phyloP scores from a whole-genome alignment of 495 filamentous ascomycete genomes.

The Xanthoparmelia taractica region DNA sequence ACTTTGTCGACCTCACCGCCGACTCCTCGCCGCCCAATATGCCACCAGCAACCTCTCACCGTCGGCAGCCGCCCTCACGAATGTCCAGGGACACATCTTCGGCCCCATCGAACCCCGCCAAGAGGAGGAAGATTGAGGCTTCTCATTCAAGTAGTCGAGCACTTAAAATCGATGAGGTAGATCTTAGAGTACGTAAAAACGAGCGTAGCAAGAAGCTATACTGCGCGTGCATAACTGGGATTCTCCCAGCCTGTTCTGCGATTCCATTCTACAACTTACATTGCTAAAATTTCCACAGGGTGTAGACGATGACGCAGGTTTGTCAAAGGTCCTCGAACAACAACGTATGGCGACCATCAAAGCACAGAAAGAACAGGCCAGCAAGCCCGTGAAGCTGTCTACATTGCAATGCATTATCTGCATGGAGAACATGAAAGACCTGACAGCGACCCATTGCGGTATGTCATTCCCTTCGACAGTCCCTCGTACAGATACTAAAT shows the following conservation, averaged over 20 bases:
- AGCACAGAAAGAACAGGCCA: constrained; percentile 45
- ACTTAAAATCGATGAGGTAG: constrained; percentile 44
- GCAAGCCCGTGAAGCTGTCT: constrained; percentile 47
- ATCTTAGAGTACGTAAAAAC: constrained; percentile 39
- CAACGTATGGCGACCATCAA: constrained; percentile 43
- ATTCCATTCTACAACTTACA: neutral
- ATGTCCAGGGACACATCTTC: constrained; percentile 27
- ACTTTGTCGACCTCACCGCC: constrained; percentile 32
- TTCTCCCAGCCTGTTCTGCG: neutral
- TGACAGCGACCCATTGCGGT: constrained; percentile 81
- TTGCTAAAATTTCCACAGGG: constrained; percentile 25
- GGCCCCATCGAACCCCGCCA: constrained; percentile 25
- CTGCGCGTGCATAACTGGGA: neutral
- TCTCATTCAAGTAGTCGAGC: constrained; percentile 5
- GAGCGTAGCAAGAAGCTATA: neutral
- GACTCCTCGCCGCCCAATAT: constrained; percentile 24
- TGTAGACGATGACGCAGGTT: constrained; percentile 40
- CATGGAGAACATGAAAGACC: constrained; percentile 65
- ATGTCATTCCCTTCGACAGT: constrained; percentile 33
- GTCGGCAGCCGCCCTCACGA: constrained; percentile 8
- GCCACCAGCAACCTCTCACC: constrained; percentile 17
- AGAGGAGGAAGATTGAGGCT: constrained; percentile 32
- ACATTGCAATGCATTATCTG: constrained; percentile 73
- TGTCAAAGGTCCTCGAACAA: constrained; percentile 42
- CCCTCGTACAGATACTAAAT: neutral